Conservation (phyloP, 2,329 filamentous ascomycete genomes). For the Calonectria pseudoturangicola region DNA sequence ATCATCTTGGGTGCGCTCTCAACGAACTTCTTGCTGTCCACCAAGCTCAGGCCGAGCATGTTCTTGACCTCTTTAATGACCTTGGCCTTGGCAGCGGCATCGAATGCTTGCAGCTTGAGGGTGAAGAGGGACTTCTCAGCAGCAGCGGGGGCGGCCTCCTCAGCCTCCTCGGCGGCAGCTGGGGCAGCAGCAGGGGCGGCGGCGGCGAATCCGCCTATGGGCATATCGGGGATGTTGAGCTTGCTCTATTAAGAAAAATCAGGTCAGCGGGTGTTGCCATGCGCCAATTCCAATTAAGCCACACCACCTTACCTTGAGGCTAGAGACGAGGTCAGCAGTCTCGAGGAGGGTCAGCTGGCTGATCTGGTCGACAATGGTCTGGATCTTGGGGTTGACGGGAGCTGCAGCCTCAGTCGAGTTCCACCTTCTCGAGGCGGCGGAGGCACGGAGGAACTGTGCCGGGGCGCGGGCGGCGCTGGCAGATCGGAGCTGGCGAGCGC, state of each 20-base stretch:
- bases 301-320: slow-evolving; percentile 85
- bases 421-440: slow-evolving; percentile 81
- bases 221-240: slow-evolving; percentile 98
- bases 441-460: slow-evolving; percentile 67
- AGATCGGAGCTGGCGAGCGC: slow-evolving; percentile 76
- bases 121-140: slow-evolving; percentile 99
- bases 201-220: slow-evolving; percentile 91
- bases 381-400: slow-evolving; percentile 89
- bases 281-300: slow-evolving; percentile 48
- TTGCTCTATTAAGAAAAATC: slow-evolving; percentile 76
- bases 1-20: slow-evolving; percentile 98
- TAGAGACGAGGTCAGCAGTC: slow-evolving; percentile 95
- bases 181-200: slow-evolving; percentile 77
- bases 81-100: slow-evolving; percentile 94
- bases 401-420: slow-evolving; percentile 85
- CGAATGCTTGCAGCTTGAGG: slow-evolving; percentile 93
- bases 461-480: slow-evolving; percentile 67
- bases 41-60: slow-evolving; percentile 94
- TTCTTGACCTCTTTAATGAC: slow-evolving; percentile 99
- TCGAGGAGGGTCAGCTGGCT: slow-evolving; percentile 98
- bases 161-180: slow-evolving; percentile 83
- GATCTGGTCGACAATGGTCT: slow-evolving; percentile 97
- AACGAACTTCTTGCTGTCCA: slow-evolving; percentile 99
- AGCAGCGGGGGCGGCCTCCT: slow-evolving; percentile 90
- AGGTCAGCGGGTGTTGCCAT: slow-evolving; percentile 42